Evolutionary conservation across 2,329 filamentous ascomycete genomes (phyloP).

Genomic region (Hortaea werneckii): DNA sequence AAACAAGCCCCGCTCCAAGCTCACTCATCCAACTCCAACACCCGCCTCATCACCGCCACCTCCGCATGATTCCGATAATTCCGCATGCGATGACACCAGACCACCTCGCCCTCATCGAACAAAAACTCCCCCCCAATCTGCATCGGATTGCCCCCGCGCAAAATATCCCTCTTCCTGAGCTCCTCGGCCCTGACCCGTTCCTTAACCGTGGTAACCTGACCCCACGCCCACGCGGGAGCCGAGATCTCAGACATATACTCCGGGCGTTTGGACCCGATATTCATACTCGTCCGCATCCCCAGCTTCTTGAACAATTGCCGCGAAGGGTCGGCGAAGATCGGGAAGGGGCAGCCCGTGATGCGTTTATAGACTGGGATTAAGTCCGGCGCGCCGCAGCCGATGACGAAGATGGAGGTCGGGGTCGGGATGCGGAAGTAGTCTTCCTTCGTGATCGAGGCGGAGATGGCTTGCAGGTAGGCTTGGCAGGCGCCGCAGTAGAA

Average conservation of each 20-base stretch:
- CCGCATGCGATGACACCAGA: slow-evolving; percentile 34
- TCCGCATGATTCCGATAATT: slow-evolving; percentile 30
- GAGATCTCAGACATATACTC: slow-evolving; percentile 29
- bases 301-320: slow-evolving; percentile 26
- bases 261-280: slow-evolving; percentile 22
- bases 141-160: slow-evolving; percentile 27
- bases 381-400: slow-evolving; percentile 28
- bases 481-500: slow-evolving; percentile 34
- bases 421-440: slow-evolving; percentile 28
- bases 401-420: slow-evolving; percentile 28
- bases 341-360: slow-evolving; percentile 27
- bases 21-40: slow-evolving; percentile 28
- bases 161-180: slow-evolving; percentile 21
- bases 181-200: slow-evolving; percentile 21
- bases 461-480: slow-evolving; percentile 27
- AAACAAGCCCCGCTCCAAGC: background rate
- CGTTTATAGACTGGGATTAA: slow-evolving; percentile 28
- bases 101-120: slow-evolving; percentile 30
- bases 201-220: slow-evolving; percentile 21
- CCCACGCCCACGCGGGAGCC: slow-evolving; percentile 19
- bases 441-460: slow-evolving; percentile 23
- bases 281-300: slow-evolving; percentile 25
- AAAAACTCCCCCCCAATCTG: slow-evolving; percentile 34
- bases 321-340: slow-evolving; percentile 29
- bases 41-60: slow-evolving; percentile 22